Percentiles rank a stretch among this genome's conserved stretches.
Conservation (phyloP, 2,329 filamentous ascomycete species). For the Aspergillus sp. region DNA sequence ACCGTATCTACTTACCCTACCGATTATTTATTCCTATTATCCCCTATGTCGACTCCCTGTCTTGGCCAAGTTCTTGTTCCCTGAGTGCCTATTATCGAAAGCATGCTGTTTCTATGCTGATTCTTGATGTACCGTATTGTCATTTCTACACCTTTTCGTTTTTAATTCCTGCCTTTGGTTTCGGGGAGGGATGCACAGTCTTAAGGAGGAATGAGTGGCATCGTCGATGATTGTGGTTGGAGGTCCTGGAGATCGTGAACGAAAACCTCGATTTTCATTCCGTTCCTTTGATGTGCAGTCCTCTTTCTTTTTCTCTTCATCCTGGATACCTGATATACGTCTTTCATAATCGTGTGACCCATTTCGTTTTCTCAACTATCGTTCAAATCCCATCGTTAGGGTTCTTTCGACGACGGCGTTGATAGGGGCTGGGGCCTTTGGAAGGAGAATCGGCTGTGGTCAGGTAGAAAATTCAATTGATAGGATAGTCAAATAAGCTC, state of each 20-base stretch:
- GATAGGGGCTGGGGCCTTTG: background rate
- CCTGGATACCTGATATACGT: slow-evolving; percentile 23
- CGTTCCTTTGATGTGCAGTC: slow-evolving; percentile 15
- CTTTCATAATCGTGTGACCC: slow-evolving; percentile 20
- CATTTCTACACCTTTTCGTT: slow-evolving; percentile 18
- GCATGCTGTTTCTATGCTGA: slow-evolving; percentile 10
- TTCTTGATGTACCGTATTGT: slow-evolving; percentile 25
- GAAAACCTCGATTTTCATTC: slow-evolving; percentile 11
- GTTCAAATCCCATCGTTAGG: slow-evolving; percentile 6
- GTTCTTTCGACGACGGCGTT: background rate
- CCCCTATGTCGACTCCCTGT: slow-evolving; percentile 5
- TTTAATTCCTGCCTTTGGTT: slow-evolving; percentile 14
- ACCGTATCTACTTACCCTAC: background rate
- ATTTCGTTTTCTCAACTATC: slow-evolving; percentile 11
- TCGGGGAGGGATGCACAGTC: slow-evolving; percentile 13
- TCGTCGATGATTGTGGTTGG: slow-evolving; percentile 11
- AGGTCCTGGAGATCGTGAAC: slow-evolving; percentile 21
- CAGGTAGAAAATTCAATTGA: background rate
- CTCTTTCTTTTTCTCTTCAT: slow-evolving; percentile 9
- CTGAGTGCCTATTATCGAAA: slow-evolving; percentile 5
- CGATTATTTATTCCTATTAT: background rate
- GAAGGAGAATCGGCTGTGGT: background rate
- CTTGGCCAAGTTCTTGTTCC: slow-evolving; percentile 8
- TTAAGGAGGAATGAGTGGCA: slow-evolving; percentile 6
- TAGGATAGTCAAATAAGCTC: background rate